Percentiles rank a stretch among this genome's conserved stretches.
phyloP scores from a whole-genome alignment of 2,329 filamentous ascomycete genomes.

The Fusarium chlamydosporum region DNA sequence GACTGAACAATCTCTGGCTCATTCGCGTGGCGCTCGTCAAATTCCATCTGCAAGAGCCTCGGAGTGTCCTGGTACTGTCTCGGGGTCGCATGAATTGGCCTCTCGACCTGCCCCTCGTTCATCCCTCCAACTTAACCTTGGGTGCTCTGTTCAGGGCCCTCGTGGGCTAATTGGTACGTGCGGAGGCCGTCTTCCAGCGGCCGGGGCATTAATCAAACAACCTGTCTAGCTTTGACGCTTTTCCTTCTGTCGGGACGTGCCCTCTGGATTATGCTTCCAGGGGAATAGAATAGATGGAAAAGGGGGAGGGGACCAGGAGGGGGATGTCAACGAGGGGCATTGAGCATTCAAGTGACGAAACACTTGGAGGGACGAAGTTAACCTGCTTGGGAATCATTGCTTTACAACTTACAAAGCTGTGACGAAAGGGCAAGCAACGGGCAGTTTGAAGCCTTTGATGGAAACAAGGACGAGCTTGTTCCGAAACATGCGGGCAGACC shows the following conservation, averaged over 20 bases:
- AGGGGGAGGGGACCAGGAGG: constrained; percentile 33
- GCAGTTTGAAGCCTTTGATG: constrained; percentile 22
- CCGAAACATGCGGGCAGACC: constrained; percentile 42
- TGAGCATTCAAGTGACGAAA: constrained; percentile 37
- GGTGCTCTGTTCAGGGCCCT: constrained; percentile 35
- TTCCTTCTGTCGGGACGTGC: constrained; percentile 45
- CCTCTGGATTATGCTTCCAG: constrained; percentile 39
- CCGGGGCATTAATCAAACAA: constrained; percentile 49
- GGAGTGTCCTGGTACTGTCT: constrained; percentile 35
- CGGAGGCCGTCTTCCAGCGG: constrained; percentile 48
- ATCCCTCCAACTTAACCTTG: constrained; percentile 28
- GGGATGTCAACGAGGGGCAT: constrained; percentile 29
- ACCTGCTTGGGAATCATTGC: constrained; percentile 15
- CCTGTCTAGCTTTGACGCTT: constrained; percentile 43
- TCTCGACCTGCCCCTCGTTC: constrained; percentile 42
- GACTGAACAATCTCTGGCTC: constrained; percentile 21
- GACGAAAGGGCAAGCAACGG: constrained; percentile 1
- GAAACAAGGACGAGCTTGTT: constrained; percentile 36
- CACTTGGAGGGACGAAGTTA: constrained; percentile 22
- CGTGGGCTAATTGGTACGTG: constrained; percentile 41
- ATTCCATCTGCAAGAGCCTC: constrained; percentile 26
- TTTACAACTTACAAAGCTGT: constrained; percentile 13
- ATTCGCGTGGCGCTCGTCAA: constrained; percentile 35
- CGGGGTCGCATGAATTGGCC: constrained; percentile 49
- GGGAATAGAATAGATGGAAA: constrained; percentile 34